These are phyloP conservation scores for Sphagnum magellanicum DNA, from an alignment of 228 moss, liverwort and hornwort species.

Conservation along the genomic window DNA sequence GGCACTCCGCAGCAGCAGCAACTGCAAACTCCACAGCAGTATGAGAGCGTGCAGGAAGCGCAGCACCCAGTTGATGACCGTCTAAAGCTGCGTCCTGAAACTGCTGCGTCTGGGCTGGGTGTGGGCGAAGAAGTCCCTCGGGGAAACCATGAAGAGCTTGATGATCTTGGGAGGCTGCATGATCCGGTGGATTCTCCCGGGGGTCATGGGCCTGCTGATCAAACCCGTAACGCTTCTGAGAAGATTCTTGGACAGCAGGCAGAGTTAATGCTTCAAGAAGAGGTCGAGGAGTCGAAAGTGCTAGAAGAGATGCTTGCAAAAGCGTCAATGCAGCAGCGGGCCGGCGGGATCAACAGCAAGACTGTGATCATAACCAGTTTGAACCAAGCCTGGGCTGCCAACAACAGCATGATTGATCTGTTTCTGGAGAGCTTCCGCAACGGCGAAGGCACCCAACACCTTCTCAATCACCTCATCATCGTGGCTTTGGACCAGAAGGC, in stretches of 20 bases:
- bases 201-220: no score
- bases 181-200: no score
- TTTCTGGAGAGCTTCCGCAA: conserved; percentile 52
- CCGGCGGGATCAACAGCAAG: conserved; percentile 20
- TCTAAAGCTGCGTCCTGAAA: no score
- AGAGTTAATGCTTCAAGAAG: no score
- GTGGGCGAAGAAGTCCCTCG: no score
- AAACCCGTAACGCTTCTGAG: background rate
- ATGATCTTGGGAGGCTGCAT: no score
- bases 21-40: no score
- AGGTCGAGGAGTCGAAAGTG: conserved; percentile 21
- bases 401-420: conserved; percentile 68
- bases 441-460: conserved; percentile 39
- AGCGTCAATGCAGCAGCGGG: conserved; percentile 30
- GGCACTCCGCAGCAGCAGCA: no score
- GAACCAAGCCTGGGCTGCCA: conserved; percentile 77
- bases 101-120: no score
- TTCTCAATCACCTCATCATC: conserved; percentile 59
- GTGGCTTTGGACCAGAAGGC: conserved; percentile 66
- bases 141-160: no score
- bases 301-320: conserved; percentile 34
- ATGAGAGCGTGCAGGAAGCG: no score
- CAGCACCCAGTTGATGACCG: no score
- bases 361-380: conserved; percentile 76
- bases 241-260: conserved; percentile 7